Evolutionary conservation across 2,329 filamentous ascomycete genomes (phyloP).

Genomic region (Paradendryphiella salina): DNA sequence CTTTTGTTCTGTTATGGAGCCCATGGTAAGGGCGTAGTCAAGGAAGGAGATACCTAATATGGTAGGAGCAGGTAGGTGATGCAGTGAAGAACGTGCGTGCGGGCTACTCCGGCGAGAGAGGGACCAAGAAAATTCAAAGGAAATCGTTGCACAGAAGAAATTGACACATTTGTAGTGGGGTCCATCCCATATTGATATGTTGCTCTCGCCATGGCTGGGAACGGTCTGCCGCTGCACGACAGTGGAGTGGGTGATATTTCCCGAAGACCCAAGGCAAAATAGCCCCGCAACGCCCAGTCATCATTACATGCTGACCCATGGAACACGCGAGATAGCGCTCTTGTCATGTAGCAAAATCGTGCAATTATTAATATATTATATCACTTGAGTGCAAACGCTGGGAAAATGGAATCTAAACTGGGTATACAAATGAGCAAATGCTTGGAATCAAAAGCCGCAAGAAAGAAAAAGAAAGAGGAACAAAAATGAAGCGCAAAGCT

Average conservation of each 20-base stretch:
- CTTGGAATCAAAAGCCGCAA: background rate
- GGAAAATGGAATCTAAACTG: conserved; percentile 2
- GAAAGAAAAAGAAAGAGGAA: background rate
- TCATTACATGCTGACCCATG: background rate
- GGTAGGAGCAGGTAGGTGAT: background rate
- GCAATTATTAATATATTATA: conserved; percentile 9
- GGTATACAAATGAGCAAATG: conserved; percentile 12
- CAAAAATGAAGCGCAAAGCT: conserved; percentile 1
- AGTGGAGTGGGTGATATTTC: conserved; percentile 16
- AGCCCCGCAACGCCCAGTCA: conserved; percentile 8
- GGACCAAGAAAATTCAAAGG: background rate
- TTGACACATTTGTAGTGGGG: conserved; percentile 2
- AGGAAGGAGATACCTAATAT: background rate
- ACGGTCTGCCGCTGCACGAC: conserved; percentile 13
- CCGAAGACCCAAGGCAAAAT: conserved; percentile 3
- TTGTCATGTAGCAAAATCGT: background rate
- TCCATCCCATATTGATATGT: background rate
- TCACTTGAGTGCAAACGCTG: background rate
- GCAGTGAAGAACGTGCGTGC: background rate
- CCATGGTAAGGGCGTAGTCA: conserved; percentile 11
- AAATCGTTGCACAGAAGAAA: background rate
- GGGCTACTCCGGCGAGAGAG: background rate
- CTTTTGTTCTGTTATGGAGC: conserved; percentile 20
- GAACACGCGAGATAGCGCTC: no score
- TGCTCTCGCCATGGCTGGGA: conserved; percentile 8